phyloP scores from a whole-genome alignment of 1,284 basidiomycete species.

The Fomes fomentarius region DNA sequence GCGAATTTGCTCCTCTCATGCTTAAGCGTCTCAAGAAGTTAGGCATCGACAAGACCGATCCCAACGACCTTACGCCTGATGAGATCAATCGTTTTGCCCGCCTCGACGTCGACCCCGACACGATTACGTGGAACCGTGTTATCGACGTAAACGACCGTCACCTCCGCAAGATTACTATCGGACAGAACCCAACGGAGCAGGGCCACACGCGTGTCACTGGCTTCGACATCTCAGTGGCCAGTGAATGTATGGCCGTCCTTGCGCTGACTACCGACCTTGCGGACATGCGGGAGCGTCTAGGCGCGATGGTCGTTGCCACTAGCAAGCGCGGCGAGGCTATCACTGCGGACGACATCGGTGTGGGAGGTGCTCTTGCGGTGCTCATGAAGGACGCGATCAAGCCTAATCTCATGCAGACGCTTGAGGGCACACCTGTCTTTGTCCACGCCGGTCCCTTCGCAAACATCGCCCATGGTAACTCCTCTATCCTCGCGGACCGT shows the following conservation, averaged over 20 bases:
- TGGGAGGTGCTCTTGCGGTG: constrained; percentile 94
- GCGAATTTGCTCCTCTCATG: constrained; percentile 96
- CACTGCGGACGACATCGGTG: constrained; percentile 97
- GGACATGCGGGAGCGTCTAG: constrained; percentile 93
- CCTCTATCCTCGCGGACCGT: constrained; percentile 95
- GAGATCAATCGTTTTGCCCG: constrained; percentile 91
- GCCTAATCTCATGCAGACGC: constrained; percentile 98
- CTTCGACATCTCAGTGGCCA: constrained; percentile 97
- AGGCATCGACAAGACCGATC: constrained; percentile 94
- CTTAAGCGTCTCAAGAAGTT: constrained; percentile 94
- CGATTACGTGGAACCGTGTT: constrained; percentile 98
- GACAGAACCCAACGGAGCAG: constrained; percentile 89
- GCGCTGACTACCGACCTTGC: constrained; percentile 87
- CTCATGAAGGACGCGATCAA: constrained; percentile 99
- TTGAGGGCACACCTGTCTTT: constrained; percentile 98
- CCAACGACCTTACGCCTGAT: constrained; percentile 90
- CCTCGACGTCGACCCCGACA: constrained; percentile 89
- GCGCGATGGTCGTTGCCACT: constrained; percentile 97
- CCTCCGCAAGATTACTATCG: constrained; percentile 93
- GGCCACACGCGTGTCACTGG: constrained; percentile 89
- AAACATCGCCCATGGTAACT: constrained; percentile 99
- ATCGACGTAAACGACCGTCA: constrained; percentile 97
- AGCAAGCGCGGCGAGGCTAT: constrained; percentile 90
- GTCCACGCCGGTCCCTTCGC: constrained; percentile 99
- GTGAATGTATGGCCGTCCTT: constrained; percentile 98